phyloP scores from a whole-genome alignment of 2,329 filamentous ascomycete genomes.

The Alternaria sp. region DNA sequence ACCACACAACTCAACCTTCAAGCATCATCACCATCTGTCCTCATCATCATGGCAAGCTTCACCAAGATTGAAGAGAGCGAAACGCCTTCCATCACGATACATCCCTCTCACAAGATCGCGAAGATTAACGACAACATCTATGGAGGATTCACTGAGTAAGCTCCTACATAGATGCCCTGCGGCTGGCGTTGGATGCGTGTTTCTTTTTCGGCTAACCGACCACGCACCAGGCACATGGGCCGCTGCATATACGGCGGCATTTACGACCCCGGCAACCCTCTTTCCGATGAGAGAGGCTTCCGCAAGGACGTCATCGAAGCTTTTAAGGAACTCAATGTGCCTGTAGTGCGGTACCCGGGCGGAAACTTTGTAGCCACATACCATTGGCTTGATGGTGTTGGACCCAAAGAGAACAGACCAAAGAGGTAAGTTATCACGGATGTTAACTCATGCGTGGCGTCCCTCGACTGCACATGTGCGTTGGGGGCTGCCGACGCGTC shows the following conservation, averaged over 20 bases:
- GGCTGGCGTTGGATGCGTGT: conserved; percentile 1
- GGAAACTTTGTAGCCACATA: conserved; percentile 87
- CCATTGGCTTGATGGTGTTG: conserved; percentile 83
- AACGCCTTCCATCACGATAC: conserved; percentile 68
- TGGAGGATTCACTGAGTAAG: conserved; percentile 82
- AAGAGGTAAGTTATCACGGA: conserved; percentile 48
- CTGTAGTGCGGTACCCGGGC: conserved; percentile 80
- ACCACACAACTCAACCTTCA: background rate
- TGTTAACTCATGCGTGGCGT: background rate
- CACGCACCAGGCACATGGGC: conserved; percentile 74
- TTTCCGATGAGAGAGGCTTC: conserved; percentile 78
- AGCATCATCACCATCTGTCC: background rate
- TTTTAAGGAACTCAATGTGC: conserved; percentile 74
- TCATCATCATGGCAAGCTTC: conserved; percentile 70
- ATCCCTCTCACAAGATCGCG: conserved; percentile 69
- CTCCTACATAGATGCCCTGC: conserved; percentile 9
- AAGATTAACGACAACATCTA: conserved; percentile 83
- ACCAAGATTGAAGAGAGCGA: conserved; percentile 69
- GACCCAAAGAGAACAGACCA: conserved; percentile 73
- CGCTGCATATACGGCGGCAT: conserved; percentile 87
- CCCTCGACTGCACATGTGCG: background rate
- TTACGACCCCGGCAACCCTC: conserved; percentile 75
- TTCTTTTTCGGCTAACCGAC: conserved; percentile 29
- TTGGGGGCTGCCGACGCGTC: background rate
- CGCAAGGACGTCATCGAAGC: conserved; percentile 78